Evolutionary conservation across 148 eudicot genomes (phyloP), one percentile per base, ranked within the genome.

Genomic region (Nepenthes gracilis): DNA sequence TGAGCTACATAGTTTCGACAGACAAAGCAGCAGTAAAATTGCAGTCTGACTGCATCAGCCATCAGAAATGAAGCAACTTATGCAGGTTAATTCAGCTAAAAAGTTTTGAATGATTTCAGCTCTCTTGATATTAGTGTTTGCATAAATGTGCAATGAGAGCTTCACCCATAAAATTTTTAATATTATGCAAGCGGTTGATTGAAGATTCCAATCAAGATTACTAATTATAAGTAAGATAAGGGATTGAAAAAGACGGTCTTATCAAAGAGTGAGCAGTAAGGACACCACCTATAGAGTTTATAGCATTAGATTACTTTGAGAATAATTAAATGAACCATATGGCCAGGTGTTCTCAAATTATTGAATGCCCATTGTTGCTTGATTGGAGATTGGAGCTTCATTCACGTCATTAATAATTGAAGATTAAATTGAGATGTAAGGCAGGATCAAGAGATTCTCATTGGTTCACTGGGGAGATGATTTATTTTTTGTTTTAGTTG

Each of bases 161-260:
- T 49, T 12, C 13, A 69, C 38, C 74, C 65, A 74, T 65, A 55
- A 68, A 35, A 62, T 50, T 10, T 50, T 6, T 1, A n/a, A 8
- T 9, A 14, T 32, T 23, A 40, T 35, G 57, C 57, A 54, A 58
- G 67, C 65, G 77, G 66, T 60, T 60, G 60, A 40, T 60, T 64
- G 53, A 55, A 67, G 69, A 59, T 59, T 48, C 54, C 64, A 59
- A 55, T 2, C 14, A 59, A 58, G 23, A 62, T 49, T 36, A 67
- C 32, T 11, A 5, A 49, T 12, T 52, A 45, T 65, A 54, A 59
- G 23, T 62, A 61, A 64, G 34, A 54, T 49, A 67, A 58, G 48
- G 56, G 47, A 45, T 35, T 15, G 33, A 35, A 45, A 6, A 56
- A 62, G 59, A 64, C 48, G 10, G 54, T 40, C 68, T 73, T 40